Evolutionary conservation across 805 yeast genomes (phyloP).

Genomic region (Diddensiella transvaalensis): DNA sequence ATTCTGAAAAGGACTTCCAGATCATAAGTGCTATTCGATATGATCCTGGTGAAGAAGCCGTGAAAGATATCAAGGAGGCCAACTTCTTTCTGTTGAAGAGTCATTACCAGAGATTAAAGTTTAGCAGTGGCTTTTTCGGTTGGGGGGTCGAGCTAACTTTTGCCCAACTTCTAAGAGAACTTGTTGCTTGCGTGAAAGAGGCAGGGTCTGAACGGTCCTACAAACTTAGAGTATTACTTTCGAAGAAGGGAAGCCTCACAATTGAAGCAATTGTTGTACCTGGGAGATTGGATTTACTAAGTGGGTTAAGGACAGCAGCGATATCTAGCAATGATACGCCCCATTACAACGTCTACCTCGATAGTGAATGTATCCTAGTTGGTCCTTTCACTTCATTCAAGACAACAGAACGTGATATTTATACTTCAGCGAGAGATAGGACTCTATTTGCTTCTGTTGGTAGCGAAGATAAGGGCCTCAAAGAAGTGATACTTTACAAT

Average conservation of each 20-base stretch:
- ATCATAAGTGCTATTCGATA: constrained; percentile 70
- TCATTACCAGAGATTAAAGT: constrained; percentile 59
- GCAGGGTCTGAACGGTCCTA: constrained; percentile 33
- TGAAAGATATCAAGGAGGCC: neutral
- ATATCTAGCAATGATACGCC: constrained; percentile 25
- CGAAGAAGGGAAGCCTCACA: constrained; percentile 36
- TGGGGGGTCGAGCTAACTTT: constrained; percentile 45
- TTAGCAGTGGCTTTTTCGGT: constrained; percentile 52
- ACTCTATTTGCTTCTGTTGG: constrained; percentile 31
- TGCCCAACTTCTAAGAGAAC: constrained; percentile 39
- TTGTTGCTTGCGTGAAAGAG: constrained; percentile 37
- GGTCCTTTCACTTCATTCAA: constrained; percentile 85
- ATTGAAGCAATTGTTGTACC: constrained; percentile 37
- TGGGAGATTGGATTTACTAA: constrained; percentile 9
- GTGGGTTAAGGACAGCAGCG: constrained; percentile 7
- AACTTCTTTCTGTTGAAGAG: constrained; percentile 60
- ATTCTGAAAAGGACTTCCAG: constrained; percentile 42
- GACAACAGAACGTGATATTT: constrained; percentile 68
- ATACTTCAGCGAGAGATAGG: constrained; percentile 58
- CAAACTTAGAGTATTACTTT: constrained; percentile 47
- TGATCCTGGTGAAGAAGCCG: neutral
- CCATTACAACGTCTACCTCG: constrained; percentile 62
- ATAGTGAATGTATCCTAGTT: constrained; percentile 46
- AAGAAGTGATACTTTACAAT: constrained; percentile 73
- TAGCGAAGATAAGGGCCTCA: constrained; percentile 20